Conservation (phyloP, 805 yeast species). For the Metschnikowia kofuensis region DNA sequence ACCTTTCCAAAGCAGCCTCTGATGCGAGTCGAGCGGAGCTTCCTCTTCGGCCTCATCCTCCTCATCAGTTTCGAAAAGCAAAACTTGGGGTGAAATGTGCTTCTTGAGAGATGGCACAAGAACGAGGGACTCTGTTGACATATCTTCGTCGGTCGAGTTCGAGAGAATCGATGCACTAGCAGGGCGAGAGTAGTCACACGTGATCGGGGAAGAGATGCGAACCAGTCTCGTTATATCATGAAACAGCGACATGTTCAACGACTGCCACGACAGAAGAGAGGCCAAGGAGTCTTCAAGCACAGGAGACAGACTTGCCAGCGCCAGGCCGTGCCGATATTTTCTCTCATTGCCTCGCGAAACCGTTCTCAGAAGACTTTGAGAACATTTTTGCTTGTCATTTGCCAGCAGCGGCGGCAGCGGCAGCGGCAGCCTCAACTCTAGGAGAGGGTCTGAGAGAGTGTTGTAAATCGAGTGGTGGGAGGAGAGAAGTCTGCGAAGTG, state of each 20-base stretch:
- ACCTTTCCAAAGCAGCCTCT: constrained; percentile 25
- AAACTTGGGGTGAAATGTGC: constrained; percentile 20
- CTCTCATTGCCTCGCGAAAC: not conserved
- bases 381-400: not conserved
- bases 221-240: constrained; percentile 14
- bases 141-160: constrained; percentile 27
- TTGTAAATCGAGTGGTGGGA: constrained; percentile 39
- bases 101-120: constrained; percentile 21
- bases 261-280: constrained; percentile 30
- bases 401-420: not conserved
- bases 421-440: constrained; percentile 24
- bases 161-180: constrained; percentile 25
- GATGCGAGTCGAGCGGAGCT: not conserved
- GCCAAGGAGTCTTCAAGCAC: constrained; percentile 9
- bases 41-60: constrained; percentile 27
- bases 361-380: not conserved
- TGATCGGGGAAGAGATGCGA: constrained; percentile 8
- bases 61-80: constrained; percentile 43
- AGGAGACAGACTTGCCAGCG: not conserved
- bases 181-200: constrained; percentile 11
- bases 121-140: constrained; percentile 18
- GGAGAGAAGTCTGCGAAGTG: constrained; percentile 26
- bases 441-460: constrained; percentile 40
- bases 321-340: not conserved
- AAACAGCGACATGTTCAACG: constrained; percentile 22